These are phyloP conservation scores for Vigna mungo DNA, from an alignment of 306 rosid genomes.

Conservation along the genomic window DNA sequence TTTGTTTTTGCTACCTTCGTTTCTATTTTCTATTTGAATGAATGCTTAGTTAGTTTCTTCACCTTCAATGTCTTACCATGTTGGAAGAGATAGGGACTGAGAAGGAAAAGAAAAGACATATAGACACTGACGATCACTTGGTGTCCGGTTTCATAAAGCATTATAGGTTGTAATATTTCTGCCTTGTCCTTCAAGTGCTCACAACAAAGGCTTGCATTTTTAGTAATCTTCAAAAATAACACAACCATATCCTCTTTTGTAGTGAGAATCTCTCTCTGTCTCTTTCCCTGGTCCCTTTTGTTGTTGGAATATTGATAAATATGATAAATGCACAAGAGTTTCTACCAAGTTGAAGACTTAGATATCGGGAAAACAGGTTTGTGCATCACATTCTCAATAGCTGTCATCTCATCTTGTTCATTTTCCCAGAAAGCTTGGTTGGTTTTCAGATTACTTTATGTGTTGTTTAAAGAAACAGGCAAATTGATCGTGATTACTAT, in stretches of 20 bases:
- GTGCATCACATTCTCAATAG: not conserved
- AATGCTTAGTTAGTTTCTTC: not conserved
- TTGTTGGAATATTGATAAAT: not conserved
- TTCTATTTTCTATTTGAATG: not conserved
- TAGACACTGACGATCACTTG: not conserved
- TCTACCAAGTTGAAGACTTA: not conserved
- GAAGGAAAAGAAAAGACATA: not conserved
- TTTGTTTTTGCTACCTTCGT: not conserved
- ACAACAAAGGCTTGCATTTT: conserved; percentile 22
- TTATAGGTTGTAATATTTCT: not conserved
- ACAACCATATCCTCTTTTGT: conserved; percentile 15
- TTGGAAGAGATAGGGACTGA: not conserved
- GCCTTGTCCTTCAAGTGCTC: not conserved
- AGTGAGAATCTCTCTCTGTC: conserved; percentile 4
- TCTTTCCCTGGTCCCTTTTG: not conserved
- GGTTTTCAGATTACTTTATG: too few species aligned
- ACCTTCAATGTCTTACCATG: not conserved
- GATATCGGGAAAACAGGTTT: not conserved
- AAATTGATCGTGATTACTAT: too few species aligned
- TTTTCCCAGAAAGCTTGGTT: too few species aligned
- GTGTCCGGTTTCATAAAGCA: not conserved
- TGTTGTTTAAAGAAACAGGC: too few species aligned
- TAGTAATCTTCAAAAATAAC: not conserved
- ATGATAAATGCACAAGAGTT: not conserved
- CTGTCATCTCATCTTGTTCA: not conserved